Percentiles rank a stretch among this genome's conserved stretches.
These are phyloP conservation scores for Fraxinus cuspidata DNA, from an alignment of 257 asterid species.

Conservation along the genomic window DNA sequence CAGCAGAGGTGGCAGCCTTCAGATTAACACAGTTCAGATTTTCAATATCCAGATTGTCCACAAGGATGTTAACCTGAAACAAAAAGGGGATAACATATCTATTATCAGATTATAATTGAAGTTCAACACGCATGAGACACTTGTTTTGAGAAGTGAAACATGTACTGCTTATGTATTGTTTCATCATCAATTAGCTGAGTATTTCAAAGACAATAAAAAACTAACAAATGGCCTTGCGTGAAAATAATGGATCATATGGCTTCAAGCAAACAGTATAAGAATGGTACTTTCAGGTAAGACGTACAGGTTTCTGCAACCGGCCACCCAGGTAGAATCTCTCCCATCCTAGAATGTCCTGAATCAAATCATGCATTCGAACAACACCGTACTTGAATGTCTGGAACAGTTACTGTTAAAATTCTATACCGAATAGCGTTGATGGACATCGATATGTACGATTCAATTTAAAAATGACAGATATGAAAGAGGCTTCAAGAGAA, in stretches of 20 bases:
- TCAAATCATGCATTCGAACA: slow-evolving; percentile 68
- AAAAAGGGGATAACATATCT: slow-evolving; percentile 9
- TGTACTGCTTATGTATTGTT: not conserved
- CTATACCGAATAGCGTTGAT: not conserved
- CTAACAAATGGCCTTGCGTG: not conserved
- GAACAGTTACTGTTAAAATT: slow-evolving; percentile 27
- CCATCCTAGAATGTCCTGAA: slow-evolving; percentile 69
- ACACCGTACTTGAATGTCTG: slow-evolving; percentile 83
- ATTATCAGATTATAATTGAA: slow-evolving; percentile 15
- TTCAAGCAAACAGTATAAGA: not conserved
- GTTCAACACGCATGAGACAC: slow-evolving; percentile 4
- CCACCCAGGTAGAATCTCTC: slow-evolving; percentile 81
- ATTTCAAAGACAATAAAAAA: not conserved
- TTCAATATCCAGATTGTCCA: slow-evolving; percentile 61
- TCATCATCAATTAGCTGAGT: not conserved
- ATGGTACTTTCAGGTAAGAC: slow-evolving; percentile 18
- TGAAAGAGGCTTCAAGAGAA: slow-evolving; percentile 14
- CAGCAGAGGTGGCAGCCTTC: slow-evolving; percentile 78
- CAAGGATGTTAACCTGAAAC: slow-evolving; percentile 64
- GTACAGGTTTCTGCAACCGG: slow-evolving; percentile 89
- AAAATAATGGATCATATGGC: not conserved
- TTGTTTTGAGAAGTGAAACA: not conserved
- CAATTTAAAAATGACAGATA: slow-evolving; percentile 12
- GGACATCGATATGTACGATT: not conserved
- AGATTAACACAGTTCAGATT: slow-evolving; percentile 64